These are phyloP conservation scores for Tricholoma bakamatsutake DNA, from an alignment of 768 basidiomycete species.

Conservation along the genomic window DNA sequence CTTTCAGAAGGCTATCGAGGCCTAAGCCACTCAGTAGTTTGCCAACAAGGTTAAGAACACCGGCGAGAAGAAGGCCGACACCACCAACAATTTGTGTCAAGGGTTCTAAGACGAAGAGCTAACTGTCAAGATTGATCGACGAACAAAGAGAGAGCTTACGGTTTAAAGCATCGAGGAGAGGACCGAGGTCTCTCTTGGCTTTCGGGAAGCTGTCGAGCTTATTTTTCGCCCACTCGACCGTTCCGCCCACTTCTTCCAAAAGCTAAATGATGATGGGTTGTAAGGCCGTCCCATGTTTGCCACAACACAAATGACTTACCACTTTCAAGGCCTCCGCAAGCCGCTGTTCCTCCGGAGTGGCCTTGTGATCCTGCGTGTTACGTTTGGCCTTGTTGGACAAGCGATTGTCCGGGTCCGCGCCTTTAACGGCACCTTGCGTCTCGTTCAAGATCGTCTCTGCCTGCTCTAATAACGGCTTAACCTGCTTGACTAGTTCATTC, in stretches of 20 bases:
- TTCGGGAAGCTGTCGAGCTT: constrained; percentile 32
- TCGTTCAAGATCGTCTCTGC: constrained; percentile 33
- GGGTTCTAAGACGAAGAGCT: not conserved
- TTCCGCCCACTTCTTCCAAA: constrained; percentile 31
- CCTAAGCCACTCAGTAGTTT: constrained; percentile 13
- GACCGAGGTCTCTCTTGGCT: constrained; percentile 32
- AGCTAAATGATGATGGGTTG: constrained; percentile 15
- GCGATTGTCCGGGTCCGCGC: constrained; percentile 32
- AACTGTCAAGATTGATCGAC: not conserved
- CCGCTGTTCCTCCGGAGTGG: constrained; percentile 31
- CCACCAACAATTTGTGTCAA: constrained; percentile 29
- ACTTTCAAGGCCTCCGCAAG: constrained; percentile 33
- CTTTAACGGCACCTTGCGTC: constrained; percentile 29
- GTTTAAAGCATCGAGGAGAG: constrained; percentile 29
- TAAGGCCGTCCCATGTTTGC: not conserved
- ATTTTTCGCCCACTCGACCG: constrained; percentile 32
- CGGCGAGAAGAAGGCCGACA: constrained; percentile 28
- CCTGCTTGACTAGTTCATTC: constrained; percentile 27
- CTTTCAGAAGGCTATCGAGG: constrained; percentile 4
- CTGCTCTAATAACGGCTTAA: constrained; percentile 30
- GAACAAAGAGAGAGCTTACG: constrained; percentile 17
- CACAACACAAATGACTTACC: constrained; percentile 13
- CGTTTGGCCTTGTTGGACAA: constrained; percentile 28
- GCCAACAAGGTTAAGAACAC: constrained; percentile 31
- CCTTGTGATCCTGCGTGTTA: constrained; percentile 29